These are phyloP conservation scores for Apiotrichum laibachii DNA, from an alignment of 1,284 basidiomycete species.

Conservation along the genomic window DNA sequence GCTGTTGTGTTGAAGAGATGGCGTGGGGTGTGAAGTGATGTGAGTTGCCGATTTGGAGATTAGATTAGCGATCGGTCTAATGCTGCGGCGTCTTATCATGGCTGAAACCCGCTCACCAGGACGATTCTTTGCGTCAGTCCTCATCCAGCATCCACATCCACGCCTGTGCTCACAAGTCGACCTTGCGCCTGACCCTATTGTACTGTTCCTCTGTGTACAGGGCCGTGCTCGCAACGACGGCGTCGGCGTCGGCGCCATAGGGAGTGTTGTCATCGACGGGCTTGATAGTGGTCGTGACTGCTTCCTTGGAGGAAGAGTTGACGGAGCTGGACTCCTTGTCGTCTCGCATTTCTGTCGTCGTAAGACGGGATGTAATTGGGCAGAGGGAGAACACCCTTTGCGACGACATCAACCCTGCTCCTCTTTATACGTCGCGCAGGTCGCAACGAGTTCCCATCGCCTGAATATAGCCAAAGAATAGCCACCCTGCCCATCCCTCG, in stretches of 20 bases:
- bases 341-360: too few species aligned
- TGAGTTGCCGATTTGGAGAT: too few species aligned
- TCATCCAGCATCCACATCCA: not conserved
- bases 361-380: too few species aligned
- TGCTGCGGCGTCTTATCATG: not conserved
- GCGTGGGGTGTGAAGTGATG: too few species aligned
- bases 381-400: too few species aligned
- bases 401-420: too few species aligned
- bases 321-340: too few species aligned
- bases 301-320: not conserved
- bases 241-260: not conserved
- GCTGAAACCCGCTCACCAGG: not conserved
- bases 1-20: constrained; percentile 1
- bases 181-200: constrained; percentile 5
- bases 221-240: not conserved
- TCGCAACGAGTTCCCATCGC: too few species aligned
- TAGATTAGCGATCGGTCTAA: too few species aligned
- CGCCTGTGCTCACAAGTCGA: constrained; percentile 1
- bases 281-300: not conserved
- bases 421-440: too few species aligned
- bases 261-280: not conserved
- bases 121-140: not conserved
- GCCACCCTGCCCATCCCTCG: too few species aligned
- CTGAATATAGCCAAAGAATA: too few species aligned
- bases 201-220: constrained; percentile 2